phyloP scores from a whole-genome alignment of 768 basidiomycete genomes.

The Lactarius sanguifluus region DNA sequence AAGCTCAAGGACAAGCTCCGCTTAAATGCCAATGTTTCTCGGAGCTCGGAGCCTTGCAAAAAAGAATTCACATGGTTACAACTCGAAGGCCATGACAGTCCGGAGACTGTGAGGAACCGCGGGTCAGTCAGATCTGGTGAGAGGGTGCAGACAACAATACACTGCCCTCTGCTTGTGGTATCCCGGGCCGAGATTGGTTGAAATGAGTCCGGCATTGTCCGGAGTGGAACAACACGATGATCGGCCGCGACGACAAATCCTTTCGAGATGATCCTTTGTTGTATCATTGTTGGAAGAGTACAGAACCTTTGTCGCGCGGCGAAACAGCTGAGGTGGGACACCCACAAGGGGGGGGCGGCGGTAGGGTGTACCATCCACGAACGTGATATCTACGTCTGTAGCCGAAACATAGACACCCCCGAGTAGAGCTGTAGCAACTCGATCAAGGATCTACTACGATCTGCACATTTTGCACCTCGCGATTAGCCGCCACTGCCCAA shows the following conservation, averaged over 20 bases:
- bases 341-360: neutral
- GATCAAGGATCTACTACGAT: slow-evolving; percentile 4
- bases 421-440: neutral
- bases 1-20: no score
- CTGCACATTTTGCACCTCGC: neutral
- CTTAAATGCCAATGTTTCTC: neutral
- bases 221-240: slow-evolving; percentile 8
- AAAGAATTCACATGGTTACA: neutral
- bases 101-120: neutral
- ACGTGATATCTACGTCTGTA: neutral
- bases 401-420: neutral
- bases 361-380: neutral
- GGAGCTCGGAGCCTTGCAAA: neutral
- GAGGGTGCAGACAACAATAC: neutral
- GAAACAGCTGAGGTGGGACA: neutral
- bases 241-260: neutral
- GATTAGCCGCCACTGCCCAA: neutral
- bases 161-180: neutral
- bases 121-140: neutral
- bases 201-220: slow-evolving; percentile 15
- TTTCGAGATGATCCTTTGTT: neutral
- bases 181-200: neutral
- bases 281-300: neutral
- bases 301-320: neutral
- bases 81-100: neutral